Base-by-base conservation (phyloP, 441 rosid genomes). In the Breynia disticha region DNA sequence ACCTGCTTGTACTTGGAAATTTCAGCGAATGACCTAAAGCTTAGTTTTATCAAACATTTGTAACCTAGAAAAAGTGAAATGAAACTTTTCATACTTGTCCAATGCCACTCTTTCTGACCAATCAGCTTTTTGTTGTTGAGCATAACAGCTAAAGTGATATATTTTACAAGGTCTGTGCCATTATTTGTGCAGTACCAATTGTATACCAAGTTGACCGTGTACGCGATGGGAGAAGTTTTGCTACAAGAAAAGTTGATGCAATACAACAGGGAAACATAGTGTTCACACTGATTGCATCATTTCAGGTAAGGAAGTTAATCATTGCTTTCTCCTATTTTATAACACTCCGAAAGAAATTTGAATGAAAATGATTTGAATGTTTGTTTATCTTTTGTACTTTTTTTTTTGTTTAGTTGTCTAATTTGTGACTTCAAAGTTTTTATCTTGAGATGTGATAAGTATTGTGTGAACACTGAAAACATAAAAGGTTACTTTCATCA, bases 221-320 rank as follows among this genome's bases (percentile, higher is more conserved):
- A 71, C 96, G 95, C 28, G 96, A 93, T 68, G 97, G 97, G 48
- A 86, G 79, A 69, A 86, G 70, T 73, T 93, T 93, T 73, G 96
- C 97, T 46, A 84, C 95, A 52, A 76, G 99, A 60, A 73, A 79
- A 72, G 97, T 89, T 62, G 87, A 89, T 71, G 99, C 99, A 48
- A 59, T 86, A 67, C 97, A 89, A 57, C 84, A 83, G 61, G 96
- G 99, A 66, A 79, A 70, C 16, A 54, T 83, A 47, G 58, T 86
- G 56, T 93, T 93, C 82, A 81, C 80, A 16, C 66, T 93, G 77
- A 20, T 83, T 16, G 95, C 95, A 53, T 93, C 99, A 54, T 93
- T 93, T 74, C 93, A 93, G 84, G 99, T 86, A 49, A 55, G 48
- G 65, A 50, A 42, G 48, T 61, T 50, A 39, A 50, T 49, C 53